Percentiles rank a stretch among this genome's conserved stretches.
phyloP scores from a whole-genome alignment of 83 land plant genomes.

The Larix sibirica region DNA sequence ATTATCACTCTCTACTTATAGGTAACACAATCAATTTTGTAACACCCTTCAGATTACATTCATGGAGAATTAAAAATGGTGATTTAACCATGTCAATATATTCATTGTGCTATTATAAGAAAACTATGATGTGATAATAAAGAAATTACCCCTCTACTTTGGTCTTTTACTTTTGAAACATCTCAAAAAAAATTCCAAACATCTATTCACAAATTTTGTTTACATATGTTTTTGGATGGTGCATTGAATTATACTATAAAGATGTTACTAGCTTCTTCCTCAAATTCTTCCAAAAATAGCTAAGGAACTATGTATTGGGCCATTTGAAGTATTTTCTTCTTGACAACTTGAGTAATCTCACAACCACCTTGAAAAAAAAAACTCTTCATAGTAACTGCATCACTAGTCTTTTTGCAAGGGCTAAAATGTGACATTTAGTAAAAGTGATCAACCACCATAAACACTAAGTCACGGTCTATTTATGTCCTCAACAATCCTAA shows the following conservation, averaged over 20 bases:
- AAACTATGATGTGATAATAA: neutral
- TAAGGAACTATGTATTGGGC: neutral
- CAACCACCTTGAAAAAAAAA: no score
- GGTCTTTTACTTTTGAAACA: neutral
- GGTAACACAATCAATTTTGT: neutral
- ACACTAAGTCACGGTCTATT: neutral
- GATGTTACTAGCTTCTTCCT: neutral
- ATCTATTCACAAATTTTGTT: neutral
- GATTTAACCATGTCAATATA: neutral
- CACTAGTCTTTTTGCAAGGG: neutral
- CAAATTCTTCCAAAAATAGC: neutral
- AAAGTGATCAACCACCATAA: neutral
- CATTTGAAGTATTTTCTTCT: neutral
- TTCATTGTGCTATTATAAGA: neutral
- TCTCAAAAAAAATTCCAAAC: neutral
- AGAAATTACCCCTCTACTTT: neutral
- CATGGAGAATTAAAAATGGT: neutral
- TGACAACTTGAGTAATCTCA: neutral
- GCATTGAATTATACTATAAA: neutral
- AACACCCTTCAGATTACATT: neutral
- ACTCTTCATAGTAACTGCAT: no score
- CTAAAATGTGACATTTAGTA: neutral
- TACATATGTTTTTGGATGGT: neutral
- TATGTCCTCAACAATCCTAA: neutral
- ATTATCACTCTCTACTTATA: neutral